Evolutionary conservation across 1,284 basidiomycete species (phyloP).

Genomic region (Leccinum ponderosum): DNA sequence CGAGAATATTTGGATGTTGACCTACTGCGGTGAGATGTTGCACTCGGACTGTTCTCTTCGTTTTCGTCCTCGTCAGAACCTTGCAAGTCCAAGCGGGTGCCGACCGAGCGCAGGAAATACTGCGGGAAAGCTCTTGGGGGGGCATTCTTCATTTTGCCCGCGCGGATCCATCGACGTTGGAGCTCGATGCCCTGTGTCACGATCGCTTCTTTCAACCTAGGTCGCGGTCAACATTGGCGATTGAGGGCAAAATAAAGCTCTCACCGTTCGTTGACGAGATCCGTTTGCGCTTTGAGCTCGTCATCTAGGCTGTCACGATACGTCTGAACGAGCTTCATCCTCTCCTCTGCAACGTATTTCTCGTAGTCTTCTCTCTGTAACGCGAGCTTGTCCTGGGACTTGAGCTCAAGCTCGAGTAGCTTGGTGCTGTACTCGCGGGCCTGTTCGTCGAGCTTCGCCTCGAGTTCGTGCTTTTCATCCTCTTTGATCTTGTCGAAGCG

Average conservation of each 20-base stretch:
- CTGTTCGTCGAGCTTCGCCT: conserved; percentile 81
- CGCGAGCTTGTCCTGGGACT: conserved; percentile 81
- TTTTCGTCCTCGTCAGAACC: too few species aligned
- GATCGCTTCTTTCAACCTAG: conserved; percentile 90
- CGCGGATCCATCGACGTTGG: conserved; percentile 91
- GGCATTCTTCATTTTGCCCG: too few species aligned
- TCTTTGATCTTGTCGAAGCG: conserved; percentile 83
- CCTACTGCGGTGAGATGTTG: too few species aligned
- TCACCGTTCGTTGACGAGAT: conserved; percentile 92
- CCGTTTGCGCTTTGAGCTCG: conserved; percentile 88
- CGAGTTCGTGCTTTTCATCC: conserved; percentile 77
- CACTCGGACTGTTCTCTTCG: too few species aligned
- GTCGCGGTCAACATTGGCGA: background rate
- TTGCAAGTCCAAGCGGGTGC: too few species aligned
- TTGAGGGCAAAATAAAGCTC: conserved; percentile 19
- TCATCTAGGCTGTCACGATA: conserved; percentile 87
- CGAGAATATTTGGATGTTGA: too few species aligned
- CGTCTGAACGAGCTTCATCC: conserved; percentile 68
- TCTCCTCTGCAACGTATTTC: conserved; percentile 82
- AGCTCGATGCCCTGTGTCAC: conserved; percentile 97
- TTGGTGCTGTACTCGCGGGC: conserved; percentile 83
- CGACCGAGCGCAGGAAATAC: too few species aligned
- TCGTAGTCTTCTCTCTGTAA: conserved; percentile 87
- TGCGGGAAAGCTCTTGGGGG: too few species aligned
- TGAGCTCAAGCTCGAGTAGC: conserved; percentile 82